phyloP scores from a whole-genome alignment of 805 yeast species.

The Zygosaccharomyces pseudorouxii region DNA sequence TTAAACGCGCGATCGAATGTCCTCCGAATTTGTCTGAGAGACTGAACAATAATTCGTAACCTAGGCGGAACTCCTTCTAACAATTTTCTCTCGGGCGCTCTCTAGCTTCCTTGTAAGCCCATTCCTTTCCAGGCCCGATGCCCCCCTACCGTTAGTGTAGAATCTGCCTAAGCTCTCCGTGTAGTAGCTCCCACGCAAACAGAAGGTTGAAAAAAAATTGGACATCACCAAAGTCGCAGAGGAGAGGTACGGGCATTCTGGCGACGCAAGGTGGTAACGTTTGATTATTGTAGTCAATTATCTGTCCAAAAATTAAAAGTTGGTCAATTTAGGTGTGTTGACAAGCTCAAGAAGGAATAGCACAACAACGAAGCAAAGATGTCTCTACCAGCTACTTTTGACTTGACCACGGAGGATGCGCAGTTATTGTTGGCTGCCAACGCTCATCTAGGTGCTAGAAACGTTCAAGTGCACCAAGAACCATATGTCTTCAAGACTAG shows the following conservation, averaged over 20 bases:
- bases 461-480: conserved; percentile 98
- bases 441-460: conserved; percentile 99
- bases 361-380: conserved; percentile 39
- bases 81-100: neutral
- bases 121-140: neutral
- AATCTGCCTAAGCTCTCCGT: neutral
- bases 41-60: neutral
- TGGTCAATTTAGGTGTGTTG: conserved; percentile 5
- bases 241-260: conserved; percentile 4
- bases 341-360: conserved; percentile 24
- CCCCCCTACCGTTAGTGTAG: neutral
- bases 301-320: conserved; percentile 1
- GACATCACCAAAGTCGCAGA: conserved; percentile 2
- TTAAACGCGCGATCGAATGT: neutral
- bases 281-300: conserved; percentile 2
- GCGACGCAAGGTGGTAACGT: conserved; percentile 1
- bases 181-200: conserved; percentile 2
- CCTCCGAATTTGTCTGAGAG: neutral
- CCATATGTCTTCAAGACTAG: conserved; percentile 97
- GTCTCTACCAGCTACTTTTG: conserved; percentile 86
- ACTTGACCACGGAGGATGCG: conserved; percentile 96
- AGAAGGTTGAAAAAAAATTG: conserved; percentile 2
- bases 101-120: neutral
- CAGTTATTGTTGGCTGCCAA: conserved; percentile 99
- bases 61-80: neutral